These are phyloP conservation scores for Vicia villosa DNA, from an alignment of 306 rosid genomes.

Conservation along the genomic window DNA sequence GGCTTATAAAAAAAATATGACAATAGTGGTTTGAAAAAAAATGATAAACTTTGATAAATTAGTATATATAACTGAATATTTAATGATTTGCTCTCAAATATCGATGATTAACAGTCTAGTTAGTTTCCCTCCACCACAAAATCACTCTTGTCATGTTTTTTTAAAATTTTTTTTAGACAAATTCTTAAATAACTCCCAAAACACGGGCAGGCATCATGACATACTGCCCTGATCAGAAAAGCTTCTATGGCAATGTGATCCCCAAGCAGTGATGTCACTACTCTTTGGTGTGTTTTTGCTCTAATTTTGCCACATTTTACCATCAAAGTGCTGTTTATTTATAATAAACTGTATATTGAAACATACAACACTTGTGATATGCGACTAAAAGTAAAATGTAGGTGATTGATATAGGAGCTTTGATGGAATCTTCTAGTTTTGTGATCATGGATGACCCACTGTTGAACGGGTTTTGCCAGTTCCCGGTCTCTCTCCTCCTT, in stretches of 20 bases:
- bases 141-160: too few species aligned
- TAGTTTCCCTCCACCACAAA: neutral
- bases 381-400: neutral
- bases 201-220: too few species aligned
- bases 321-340: too few species aligned
- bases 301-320: too few species aligned
- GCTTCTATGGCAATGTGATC: too few species aligned
- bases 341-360: too few species aligned
- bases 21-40: neutral
- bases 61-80: neutral
- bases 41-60: neutral
- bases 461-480: slow-evolving; percentile 4
- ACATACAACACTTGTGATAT: neutral
- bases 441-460: slow-evolving; percentile 16
- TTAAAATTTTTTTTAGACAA: too few species aligned
- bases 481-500: slow-evolving; percentile 1
- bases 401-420: neutral
- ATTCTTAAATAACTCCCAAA: too few species aligned
- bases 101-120: neutral
- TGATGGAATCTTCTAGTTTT: slow-evolving; percentile 21
- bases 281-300: too few species aligned
- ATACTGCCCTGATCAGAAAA: too few species aligned
- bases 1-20: neutral
- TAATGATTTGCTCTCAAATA: neutral
- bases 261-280: too few species aligned